Base-by-base conservation (phyloP, 164 flowering plant genomes). In the Macadamia tetraphylla region DNA sequence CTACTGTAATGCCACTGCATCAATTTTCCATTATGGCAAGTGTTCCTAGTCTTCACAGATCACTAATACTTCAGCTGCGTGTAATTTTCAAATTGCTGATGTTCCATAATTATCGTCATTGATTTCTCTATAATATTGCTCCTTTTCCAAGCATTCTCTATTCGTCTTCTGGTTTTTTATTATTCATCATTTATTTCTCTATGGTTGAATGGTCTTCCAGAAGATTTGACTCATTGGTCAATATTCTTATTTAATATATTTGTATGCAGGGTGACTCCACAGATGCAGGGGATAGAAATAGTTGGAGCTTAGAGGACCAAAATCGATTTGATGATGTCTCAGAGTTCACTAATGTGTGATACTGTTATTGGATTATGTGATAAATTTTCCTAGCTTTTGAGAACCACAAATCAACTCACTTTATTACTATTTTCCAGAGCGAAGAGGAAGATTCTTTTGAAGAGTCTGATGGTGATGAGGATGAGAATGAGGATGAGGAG, bases 391-490 rank as follows among this genome's bases (percentile, higher is more conserved):
- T 9, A 8, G 31, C 46, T 29, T 46, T 35, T 35, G 40, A 35
- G 56, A n/a, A 56, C 0, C 49, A 46, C 44, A 42, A 46, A 43
- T 23, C 3, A 64, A 42, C 6, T 35, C 32, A 57, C 48, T 44
- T 11, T 14, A 35, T 58, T 58, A 63, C 53, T 71, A 15, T 31
- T 71, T 1, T 80, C 76, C 84, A 87, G 91, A 78, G 77, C 63
- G 86, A 87, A 58, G 85, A 80, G 70, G 90, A 87, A 70, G 81
- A 29, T 65, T 73, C 80, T 42, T 35, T 8, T 59, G 61, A 58
- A 52, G 81, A 64, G 55, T 77, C 78, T 74, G 83, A 80, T 51
- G 66, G 32, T 53, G 79, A 77, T n/a, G 5, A 35, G 40, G 40
- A 76, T 7, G 68, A 66, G 6, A 78, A 77, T n/a, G 5, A 35